These are phyloP conservation scores for Linum lewisii DNA, from an alignment of 345 rosid genomes.

Conservation along the genomic window DNA sequence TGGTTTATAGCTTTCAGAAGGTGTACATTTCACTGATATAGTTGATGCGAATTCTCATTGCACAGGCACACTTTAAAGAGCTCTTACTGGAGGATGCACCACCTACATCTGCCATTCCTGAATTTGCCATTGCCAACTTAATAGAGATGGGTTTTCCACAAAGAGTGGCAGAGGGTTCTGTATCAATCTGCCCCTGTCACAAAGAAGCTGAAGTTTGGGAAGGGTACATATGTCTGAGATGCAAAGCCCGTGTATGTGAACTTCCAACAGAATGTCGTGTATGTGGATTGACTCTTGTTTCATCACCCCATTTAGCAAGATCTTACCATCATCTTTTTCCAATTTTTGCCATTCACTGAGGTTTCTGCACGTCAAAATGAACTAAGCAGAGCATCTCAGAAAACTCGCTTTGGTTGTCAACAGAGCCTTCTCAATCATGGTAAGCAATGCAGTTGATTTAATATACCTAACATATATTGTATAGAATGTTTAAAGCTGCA, in stretches of 20 bases:
- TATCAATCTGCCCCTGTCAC: constrained; percentile 84
- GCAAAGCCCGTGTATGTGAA: constrained; percentile 83
- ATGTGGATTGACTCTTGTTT: constrained; percentile 88
- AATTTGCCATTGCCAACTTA: constrained; percentile 70
- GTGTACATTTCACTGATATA: neutral
- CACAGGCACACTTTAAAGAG: constrained; percentile 74
- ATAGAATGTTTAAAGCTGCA: neutral
- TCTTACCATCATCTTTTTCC: constrained; percentile 98
- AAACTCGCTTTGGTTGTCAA: constrained; percentile 78
- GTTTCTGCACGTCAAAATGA: constrained; percentile 30
- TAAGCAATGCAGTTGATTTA: too few species aligned
- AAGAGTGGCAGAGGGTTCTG: constrained; percentile 68
- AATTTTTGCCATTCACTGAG: constrained; percentile 69
- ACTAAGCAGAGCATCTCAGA: constrained; percentile 25
- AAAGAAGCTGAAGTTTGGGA: constrained; percentile 75
- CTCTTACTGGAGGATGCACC: constrained; percentile 83
- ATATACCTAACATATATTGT: neutral
- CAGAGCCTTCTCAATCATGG: constrained; percentile 55
- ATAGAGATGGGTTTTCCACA: constrained; percentile 94
- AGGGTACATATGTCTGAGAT: constrained; percentile 87
- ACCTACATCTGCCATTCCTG: constrained; percentile 92
- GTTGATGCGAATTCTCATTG: constrained; percentile 11
- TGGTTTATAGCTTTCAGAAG: too few species aligned
- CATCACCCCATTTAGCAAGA: constrained; percentile 91
- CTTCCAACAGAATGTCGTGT: constrained; percentile 79